These are phyloP conservation scores for Colletotrichum acutatum DNA, from an alignment of 2,329 filamentous ascomycete species.

Conservation along the genomic window DNA sequence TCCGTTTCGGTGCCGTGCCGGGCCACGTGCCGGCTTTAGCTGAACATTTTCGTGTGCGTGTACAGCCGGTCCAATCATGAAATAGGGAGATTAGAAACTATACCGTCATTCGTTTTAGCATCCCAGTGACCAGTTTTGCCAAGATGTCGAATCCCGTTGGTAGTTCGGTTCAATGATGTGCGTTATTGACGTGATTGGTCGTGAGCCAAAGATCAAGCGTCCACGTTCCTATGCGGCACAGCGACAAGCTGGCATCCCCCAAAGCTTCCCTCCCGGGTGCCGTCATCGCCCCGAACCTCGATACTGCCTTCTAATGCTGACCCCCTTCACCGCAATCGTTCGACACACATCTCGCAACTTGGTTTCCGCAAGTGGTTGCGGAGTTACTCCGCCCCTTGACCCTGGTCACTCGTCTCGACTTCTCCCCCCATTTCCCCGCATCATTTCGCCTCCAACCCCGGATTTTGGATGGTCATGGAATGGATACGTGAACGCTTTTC, in stretches of 20 bases:
- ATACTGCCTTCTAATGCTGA: too few species aligned
- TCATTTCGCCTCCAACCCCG: slow-evolving; percentile 18
- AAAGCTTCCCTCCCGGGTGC: background rate
- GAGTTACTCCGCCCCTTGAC: slow-evolving; percentile 23
- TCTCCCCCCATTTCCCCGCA: slow-evolving; percentile 12
- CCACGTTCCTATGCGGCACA: background rate
- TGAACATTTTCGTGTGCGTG: background rate
- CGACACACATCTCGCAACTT: background rate
- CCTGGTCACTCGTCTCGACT: slow-evolving; percentile 1
- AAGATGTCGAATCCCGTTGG: too few species aligned
- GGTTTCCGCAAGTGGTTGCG: background rate
- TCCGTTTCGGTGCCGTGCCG: background rate
- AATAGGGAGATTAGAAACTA: background rate
- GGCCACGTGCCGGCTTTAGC: background rate
- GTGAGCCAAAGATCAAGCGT: background rate
- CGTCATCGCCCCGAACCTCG: background rate
- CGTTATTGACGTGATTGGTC: background rate
- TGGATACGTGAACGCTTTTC: slow-evolving; percentile 19
- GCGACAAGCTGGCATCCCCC: background rate
- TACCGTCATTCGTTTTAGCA: background rate
- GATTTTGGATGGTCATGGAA: slow-evolving; percentile 4
- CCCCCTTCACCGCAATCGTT: background rate
- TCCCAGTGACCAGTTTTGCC: background rate
- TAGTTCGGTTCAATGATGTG: background rate
- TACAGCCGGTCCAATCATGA: slow-evolving; percentile 20